These are phyloP conservation scores for Holtermannia corniformis DNA, from an alignment of 768 basidiomycete genomes.

Conservation along the genomic window DNA sequence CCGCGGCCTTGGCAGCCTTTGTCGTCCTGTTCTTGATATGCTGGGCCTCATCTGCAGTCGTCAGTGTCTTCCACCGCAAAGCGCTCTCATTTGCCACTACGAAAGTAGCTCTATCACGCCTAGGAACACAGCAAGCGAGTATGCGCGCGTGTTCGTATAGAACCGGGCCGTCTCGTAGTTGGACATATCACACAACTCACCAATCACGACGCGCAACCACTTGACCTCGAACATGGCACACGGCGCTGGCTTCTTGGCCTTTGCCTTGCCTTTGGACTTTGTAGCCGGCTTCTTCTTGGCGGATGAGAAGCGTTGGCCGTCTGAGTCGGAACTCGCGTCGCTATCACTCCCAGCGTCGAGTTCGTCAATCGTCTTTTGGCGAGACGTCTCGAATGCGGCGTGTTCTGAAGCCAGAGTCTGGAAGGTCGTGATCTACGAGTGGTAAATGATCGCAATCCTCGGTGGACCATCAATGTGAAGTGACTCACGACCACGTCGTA, in stretches of 20 bases:
- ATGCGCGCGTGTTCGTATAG: too few relatives aligned
- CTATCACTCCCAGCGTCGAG: conserved; percentile 41
- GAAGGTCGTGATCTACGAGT: conserved; percentile 62
- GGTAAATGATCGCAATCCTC: too few relatives aligned
- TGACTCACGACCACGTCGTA: conserved; percentile 41
- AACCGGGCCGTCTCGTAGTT: too few relatives aligned
- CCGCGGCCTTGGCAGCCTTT: conserved; percentile 67
- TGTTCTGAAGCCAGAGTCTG: conserved; percentile 73
- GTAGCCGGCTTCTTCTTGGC: conserved; percentile 46
- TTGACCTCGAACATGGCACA: conserved; percentile 58
- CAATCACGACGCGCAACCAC: conserved; percentile 79
- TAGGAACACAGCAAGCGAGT: too few relatives aligned
- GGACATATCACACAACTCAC: conserved; percentile 44
- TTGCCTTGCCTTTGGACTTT: conserved; percentile 45
- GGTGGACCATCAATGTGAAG: too few relatives aligned
- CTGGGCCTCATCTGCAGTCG: conserved; percentile 70
- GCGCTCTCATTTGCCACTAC: background rate
- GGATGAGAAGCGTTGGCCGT: conserved; percentile 47
- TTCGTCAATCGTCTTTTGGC: conserved; percentile 46
- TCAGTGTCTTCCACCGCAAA: background rate
- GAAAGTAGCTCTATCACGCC: background rate
- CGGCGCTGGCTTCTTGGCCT: conserved; percentile 43
- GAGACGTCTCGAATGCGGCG: conserved; percentile 46
- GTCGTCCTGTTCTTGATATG: conserved; percentile 80
- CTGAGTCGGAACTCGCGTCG: conserved; percentile 45